Base-by-base conservation (phyloP, 1,284 basidiomycete genomes). In the Malassezia psittaci region DNA sequence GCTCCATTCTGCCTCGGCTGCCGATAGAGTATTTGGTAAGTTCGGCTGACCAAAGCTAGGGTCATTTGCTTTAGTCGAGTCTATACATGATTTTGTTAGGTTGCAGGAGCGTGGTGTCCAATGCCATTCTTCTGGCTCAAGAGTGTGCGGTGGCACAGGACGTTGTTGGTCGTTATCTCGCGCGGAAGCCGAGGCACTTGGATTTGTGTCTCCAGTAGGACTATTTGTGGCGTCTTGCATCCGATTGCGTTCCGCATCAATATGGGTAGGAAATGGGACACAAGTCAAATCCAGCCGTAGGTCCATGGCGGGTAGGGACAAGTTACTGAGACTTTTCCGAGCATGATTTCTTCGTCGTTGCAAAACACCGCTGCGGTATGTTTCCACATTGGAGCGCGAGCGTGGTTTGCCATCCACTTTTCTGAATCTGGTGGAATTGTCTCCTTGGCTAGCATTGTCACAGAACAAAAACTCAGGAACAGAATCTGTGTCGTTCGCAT, bases 111-210 rank as follows among this genome's bases (percentile, higher is more conserved):
- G 41, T 24, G 38, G 15, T 41, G 16, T 9, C 54, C 54, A 57
- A 29, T 33, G 19, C 54, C 54, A 57, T 46, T 57, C 54, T 5
- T 38, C 45, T 34, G 36, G 54, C 44, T 57, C 54, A 16, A 57
- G 29, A 5, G 51, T 16, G 6, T 29, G 24, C 24, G 24, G 24
- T 4, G 24, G 24, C 24, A 29, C 24, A 29, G 24, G 24, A 3
- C 24, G 24, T 29, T 29, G 24, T 29, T 29, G 24, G 24, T 29
- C 24, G 24, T 29, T 29, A 29, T 29, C 24, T 29, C 24, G 49
- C 39, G 21, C 39, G 44, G 6, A 46, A 21, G 42, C 48, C 54
- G 16, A 24, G 51, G 16, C 33, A 29, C 4, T 29, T 29, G 24
- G 7, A 29, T 29, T 29, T 3, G 24, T 29, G 7, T 29, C 24